Conservation (phyloP, 352 stramenopile genomes). For the Globisporangium mamillatum region DNA sequence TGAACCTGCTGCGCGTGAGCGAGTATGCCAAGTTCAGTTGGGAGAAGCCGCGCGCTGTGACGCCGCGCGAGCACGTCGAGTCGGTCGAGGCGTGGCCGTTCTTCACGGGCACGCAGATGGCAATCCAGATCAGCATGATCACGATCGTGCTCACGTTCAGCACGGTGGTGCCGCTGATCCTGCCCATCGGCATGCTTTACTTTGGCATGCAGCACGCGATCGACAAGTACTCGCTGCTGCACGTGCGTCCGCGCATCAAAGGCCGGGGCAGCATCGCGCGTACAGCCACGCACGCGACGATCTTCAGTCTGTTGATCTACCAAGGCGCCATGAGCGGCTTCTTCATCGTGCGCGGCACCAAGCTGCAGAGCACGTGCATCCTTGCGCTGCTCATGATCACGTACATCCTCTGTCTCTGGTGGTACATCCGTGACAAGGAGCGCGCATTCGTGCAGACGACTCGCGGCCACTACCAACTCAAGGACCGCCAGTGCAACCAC, state of each 20-base stretch:
- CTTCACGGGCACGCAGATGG: slow-evolving; percentile 81
- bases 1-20: slow-evolving; percentile 71
- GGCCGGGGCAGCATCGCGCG: slow-evolving; percentile 78
- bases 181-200: slow-evolving; percentile 79
- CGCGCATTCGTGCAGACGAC: slow-evolving; percentile 45
- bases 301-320: slow-evolving; percentile 79
- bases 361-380: slow-evolving; percentile 64
- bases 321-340: slow-evolving; percentile 82
- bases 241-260: slow-evolving; percentile 81
- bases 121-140: slow-evolving; percentile 83
- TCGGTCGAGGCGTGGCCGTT: slow-evolving; percentile 76
- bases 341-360: slow-evolving; percentile 77
- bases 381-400: slow-evolving; percentile 79
- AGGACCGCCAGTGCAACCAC: slow-evolving; percentile 38
- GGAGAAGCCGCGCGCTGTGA: slow-evolving; percentile 75
- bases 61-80: slow-evolving; percentile 62
- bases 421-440: slow-evolving; percentile 86
- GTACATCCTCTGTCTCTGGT: slow-evolving; percentile 77
- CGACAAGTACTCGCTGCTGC: slow-evolving; percentile 83
- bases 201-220: slow-evolving; percentile 82
- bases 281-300: slow-evolving; percentile 77
- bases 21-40: slow-evolving; percentile 82
- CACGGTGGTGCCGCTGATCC: slow-evolving; percentile 81
- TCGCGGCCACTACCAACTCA: slow-evolving; percentile 36
- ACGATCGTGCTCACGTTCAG: slow-evolving; percentile 83